Base-by-base conservation (phyloP, 352 stramenopile species). In the Globisporangium acanthophoron region DNA sequence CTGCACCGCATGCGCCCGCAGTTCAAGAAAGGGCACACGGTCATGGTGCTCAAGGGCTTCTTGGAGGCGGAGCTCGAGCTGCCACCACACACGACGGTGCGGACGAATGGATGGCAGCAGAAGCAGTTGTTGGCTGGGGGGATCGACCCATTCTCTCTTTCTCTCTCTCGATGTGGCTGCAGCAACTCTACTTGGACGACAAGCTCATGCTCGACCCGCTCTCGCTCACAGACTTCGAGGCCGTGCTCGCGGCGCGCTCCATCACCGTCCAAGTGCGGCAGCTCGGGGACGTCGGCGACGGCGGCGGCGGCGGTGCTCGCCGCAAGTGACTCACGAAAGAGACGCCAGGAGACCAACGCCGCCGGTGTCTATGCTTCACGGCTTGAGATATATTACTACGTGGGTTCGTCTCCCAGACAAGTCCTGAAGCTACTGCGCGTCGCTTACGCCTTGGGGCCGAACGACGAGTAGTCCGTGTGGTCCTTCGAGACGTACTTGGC, bases 381-480 rank as follows among this genome's bases (percentile, higher is more conserved):
- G 21, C n/a, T 21, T 46, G 41, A 21, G 41, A 46, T 46, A 46
- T 46, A 46, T 46, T 46, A 46, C 41, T 46, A 46, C 41, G 41
- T 24, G 41, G 11, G 40, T 2, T 18, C 11, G 2, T 45, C 40
- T 45, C 5, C 40, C 15, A 45, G 40, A n/a, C 40, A n/a, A 45
- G 40, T 45, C 40, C 24, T 27, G 24, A 27, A 27, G 24, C 24
- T 27, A 27, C 24, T 27, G 24, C 24, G 24, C 24, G 24, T 27
- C 27, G 29, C 41, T 79, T 87, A 93, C 52, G 76, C 52, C 74
- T 88, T 91, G 37, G 97, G 97, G 64, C 97, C 96, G 70, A 96
- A 98, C 49, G 76, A 62, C 52, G 94, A 98, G 83, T 99, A 99
- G 76, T 99, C 96, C 61, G 95, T 96, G 67, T 88, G 70, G 65